These are phyloP conservation scores for Coniella lustricola DNA, from an alignment of 2,329 filamentous ascomycete genomes.

Conservation along the genomic window DNA sequence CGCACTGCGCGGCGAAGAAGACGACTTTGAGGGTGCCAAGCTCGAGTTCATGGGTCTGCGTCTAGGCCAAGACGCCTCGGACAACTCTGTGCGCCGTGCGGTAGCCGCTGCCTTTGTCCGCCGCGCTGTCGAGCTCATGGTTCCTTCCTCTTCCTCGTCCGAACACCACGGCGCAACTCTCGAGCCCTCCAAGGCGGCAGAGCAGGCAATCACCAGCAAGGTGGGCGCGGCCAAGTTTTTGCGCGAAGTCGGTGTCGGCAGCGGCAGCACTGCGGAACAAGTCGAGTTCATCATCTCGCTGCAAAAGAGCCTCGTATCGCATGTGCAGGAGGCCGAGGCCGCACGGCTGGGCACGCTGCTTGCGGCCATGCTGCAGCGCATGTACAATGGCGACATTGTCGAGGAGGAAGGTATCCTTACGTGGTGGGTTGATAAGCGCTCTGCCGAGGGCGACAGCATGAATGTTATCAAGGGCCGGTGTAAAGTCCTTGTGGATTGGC, in stretches of 20 bases:
- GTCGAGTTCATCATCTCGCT: slow-evolving; percentile 76
- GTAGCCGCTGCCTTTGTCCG: slow-evolving; percentile 81
- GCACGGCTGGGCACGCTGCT: slow-evolving; percentile 55
- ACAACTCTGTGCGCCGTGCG: slow-evolving; percentile 78
- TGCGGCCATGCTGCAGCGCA: slow-evolving; percentile 70
- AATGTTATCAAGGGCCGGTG: slow-evolving; percentile 64
- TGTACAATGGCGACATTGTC: slow-evolving; percentile 77
- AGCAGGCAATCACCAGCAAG: slow-evolving; percentile 49
- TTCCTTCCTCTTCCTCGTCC: too few relatives aligned
- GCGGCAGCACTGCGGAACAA: slow-evolving; percentile 67
- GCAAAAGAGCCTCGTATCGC: slow-evolving; percentile 69
- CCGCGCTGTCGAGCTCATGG: slow-evolving; percentile 63
- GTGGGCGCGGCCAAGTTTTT: slow-evolving; percentile 50
- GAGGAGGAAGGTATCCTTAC: slow-evolving; percentile 82
- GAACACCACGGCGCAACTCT: slow-evolving; percentile 40
- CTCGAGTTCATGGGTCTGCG: slow-evolving; percentile 92
- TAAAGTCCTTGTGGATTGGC: slow-evolving; percentile 73
- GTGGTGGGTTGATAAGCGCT: slow-evolving; percentile 78
- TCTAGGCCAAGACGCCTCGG: slow-evolving; percentile 83
- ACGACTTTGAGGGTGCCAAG: slow-evolving; percentile 74
- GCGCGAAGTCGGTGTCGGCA: slow-evolving; percentile 52
- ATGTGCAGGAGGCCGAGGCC: slow-evolving; percentile 40
- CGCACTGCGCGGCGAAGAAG: slow-evolving; percentile 65
- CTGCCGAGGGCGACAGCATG: slow-evolving; percentile 62
- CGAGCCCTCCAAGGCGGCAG: slow-evolving; percentile 58